A percentile compares a stretch with the other conserved stretches of the same genome.
Conservation (phyloP, 2,329 filamentous ascomycete species). For the Colletotrichum echinochloae region DNA sequence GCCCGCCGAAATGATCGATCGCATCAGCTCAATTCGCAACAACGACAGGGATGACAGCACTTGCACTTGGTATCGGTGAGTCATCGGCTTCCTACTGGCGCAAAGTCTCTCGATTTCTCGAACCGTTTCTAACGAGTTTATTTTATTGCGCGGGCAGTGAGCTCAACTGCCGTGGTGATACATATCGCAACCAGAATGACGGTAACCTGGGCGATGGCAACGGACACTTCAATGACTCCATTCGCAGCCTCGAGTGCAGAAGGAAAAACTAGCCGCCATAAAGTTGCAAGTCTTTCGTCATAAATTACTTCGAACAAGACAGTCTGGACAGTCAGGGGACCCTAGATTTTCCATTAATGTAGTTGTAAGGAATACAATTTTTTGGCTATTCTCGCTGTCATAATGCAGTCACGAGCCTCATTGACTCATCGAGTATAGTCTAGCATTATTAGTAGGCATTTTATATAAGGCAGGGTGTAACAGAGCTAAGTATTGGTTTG, state of each 20-base stretch:
- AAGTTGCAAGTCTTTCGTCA: too few species aligned
- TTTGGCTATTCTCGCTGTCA: too few species aligned
- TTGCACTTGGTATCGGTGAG: slow-evolving; percentile 12
- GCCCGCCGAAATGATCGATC: neutral
- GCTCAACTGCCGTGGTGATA: neutral
- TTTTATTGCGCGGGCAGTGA: neutral
- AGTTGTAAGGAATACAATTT: neutral
- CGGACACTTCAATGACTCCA: slow-evolving; percentile 6
- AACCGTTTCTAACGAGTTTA: neutral
- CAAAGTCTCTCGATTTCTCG: neutral
- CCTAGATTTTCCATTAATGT: neutral
- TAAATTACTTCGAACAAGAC: neutral
- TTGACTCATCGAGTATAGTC: neutral
- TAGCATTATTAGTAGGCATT: neutral
- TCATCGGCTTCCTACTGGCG: too few species aligned
- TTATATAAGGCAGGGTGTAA: fast-evolving
- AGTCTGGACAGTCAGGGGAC: too few species aligned
- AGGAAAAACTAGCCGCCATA: neutral
- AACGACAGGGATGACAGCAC: neutral
- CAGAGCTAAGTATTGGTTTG: fast-evolving
- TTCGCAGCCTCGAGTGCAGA: neutral
- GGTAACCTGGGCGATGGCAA: slow-evolving; percentile 6
- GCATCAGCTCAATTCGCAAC: slow-evolving; percentile 10
- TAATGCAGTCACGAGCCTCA: neutral
- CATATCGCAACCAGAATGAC: slow-evolving; percentile 3